phyloP scores from a whole-genome alignment of 2,329 filamentous ascomycete species.

The Didymella segeticola region DNA sequence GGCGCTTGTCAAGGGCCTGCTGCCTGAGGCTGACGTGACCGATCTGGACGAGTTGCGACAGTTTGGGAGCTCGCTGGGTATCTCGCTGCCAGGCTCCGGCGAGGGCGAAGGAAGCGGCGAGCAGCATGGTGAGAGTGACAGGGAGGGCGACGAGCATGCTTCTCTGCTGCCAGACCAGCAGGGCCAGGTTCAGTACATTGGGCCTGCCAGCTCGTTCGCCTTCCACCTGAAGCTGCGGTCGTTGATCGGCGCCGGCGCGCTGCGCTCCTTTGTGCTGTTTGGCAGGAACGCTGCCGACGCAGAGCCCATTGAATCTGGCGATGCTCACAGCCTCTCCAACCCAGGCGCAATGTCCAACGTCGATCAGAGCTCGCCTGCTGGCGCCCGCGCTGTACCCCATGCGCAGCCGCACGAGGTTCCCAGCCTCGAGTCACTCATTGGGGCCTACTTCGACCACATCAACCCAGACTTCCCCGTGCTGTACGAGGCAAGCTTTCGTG shows the following conservation, averaged over 20 bases:
- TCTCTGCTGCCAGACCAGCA: constrained; percentile 52
- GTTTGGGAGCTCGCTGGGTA: constrained; percentile 49
- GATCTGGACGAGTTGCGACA: constrained; percentile 51
- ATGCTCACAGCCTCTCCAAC: constrained; percentile 27
- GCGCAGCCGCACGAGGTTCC: constrained; percentile 19
- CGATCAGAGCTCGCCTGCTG: constrained; percentile 32
- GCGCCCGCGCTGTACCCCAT: constrained; percentile 15
- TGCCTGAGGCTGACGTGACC: constrained; percentile 53
- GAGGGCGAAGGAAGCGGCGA: constrained; percentile 25
- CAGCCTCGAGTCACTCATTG: constrained; percentile 47
- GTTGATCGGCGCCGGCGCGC: constrained; percentile 44
- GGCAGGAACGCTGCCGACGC: constrained; percentile 50
- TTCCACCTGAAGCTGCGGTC: constrained; percentile 52
- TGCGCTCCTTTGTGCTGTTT: constrained; percentile 51
- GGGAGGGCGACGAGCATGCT: constrained; percentile 45
- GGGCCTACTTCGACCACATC: constrained; percentile 52
- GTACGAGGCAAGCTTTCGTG: constrained; percentile 53
- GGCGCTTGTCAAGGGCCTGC: constrained; percentile 53
- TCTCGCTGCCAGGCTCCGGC: constrained; percentile 45
- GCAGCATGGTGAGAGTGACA: constrained; percentile 24
- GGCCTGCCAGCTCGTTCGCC: constrained; percentile 51
- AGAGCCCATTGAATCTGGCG: constrained; percentile 25
- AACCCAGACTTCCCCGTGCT: constrained; percentile 54
- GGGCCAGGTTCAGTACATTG: constrained; percentile 55
- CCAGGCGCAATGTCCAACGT: constrained; percentile 29